Conservation (phyloP, 164 flowering plant genomes). For the Malania oleifera region DNA sequence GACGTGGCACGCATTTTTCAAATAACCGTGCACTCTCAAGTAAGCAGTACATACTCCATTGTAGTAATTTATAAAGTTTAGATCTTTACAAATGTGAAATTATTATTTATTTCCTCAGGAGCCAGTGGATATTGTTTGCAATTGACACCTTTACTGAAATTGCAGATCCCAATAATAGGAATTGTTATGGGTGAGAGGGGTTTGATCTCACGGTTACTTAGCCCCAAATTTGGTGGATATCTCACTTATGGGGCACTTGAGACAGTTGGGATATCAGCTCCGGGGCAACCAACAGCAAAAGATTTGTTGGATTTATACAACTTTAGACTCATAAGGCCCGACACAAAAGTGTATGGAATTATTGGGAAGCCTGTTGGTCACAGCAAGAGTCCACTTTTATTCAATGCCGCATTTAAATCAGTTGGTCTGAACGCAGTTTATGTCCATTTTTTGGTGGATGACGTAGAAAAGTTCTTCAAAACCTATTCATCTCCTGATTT, state of each 20-base stretch:
- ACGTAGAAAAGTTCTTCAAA: conserved; percentile 21
- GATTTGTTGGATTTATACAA: conserved; percentile 26
- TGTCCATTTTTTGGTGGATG: conserved; percentile 35
- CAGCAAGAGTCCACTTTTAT: conserved; percentile 35
- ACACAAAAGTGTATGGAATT: conserved; percentile 35
- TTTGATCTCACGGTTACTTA: conserved; percentile 13
- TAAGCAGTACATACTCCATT: conserved; percentile 47
- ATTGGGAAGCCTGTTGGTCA: conserved; percentile 39
- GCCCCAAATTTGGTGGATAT: conserved; percentile 18
- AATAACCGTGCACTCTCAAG: conserved; percentile 75
- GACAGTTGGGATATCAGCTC: conserved; percentile 17
- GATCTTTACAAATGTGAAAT: too few species aligned
- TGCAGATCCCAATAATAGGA: conserved; percentile 17
- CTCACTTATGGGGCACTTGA: conserved; percentile 28
- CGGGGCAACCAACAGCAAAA: conserved; percentile 28
- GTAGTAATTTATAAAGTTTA: too few species aligned
- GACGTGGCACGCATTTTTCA: conserved; percentile 87
- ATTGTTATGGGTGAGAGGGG: conserved; percentile 21
- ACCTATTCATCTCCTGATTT: conserved; percentile 29
- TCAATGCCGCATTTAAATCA: conserved; percentile 30
- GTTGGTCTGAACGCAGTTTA: conserved; percentile 28
- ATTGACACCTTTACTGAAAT: not conserved
- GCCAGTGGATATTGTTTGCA: too few species aligned
- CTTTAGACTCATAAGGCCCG: conserved; percentile 20
- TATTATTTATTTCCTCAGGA: too few species aligned